Evolutionary conservation across 805 yeast species (phyloP), one percentile per base, ranked within the genome.

Genomic region (Candida dendrica): DNA sequence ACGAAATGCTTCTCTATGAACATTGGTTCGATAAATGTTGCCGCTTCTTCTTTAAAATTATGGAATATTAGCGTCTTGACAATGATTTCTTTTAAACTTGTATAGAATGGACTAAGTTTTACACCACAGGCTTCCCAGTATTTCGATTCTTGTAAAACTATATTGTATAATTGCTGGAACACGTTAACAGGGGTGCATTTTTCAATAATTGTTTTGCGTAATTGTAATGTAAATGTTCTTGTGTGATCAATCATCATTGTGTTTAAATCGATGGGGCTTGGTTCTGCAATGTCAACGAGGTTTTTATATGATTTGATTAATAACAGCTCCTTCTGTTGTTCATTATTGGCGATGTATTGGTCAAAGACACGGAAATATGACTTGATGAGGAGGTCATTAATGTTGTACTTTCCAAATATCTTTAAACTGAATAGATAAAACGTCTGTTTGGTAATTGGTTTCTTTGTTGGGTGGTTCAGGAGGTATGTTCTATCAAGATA

Each of bases 401-500:
- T 6, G 2, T 43, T 31, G 3, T 19, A 13, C 2, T 34, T 18
- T n/a, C 22, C 36, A 9, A 38, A 39, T 10, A 43, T 11, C 14
- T 35, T 33, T 2, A 14, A 32, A 15, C 7, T 32, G 34, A 32
- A 9, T 11, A 32, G 17, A 13, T 32, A n/a, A 16, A 9, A 9
- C 17, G 34, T 8, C 14, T 41, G 41, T 19, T 47, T 47, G 9
- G 24, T 30, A 10, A 54, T 38, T 2, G 54, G 45, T 26, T 35
- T 37, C 44, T 54, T 56, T 11, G 46, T 38, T 7, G 59, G 58
- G 38, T 56, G 59, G 18, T 46, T 47, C 4, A 56, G 37, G 2
- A 56, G 40, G 34, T 56, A 56, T 2, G 59, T 55, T 38, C 57
- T 42, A 31, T 56, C 59, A 16, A 56, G 38, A 36, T 46, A 53